Conservation (phyloP, 169 alveolate genomes). For the Cardiosporidium cionae region DNA sequence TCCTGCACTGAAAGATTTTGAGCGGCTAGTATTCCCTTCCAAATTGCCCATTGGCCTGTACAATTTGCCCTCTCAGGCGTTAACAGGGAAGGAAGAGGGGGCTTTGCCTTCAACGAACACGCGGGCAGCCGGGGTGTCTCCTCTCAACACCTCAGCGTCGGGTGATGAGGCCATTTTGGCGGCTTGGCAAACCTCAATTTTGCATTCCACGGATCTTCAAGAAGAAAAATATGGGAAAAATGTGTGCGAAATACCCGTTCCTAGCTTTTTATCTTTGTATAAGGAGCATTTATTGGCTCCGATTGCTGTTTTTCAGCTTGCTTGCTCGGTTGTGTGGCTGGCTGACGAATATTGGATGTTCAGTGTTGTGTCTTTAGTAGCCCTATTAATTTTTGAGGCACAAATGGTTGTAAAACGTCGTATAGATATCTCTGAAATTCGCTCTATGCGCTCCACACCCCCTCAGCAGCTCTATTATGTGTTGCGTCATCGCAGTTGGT, state of each 20-base stretch:
- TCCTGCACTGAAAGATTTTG: no score
- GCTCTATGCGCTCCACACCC: constrained; percentile 77
- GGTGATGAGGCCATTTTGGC: no score
- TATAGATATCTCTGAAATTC: constrained; percentile 50
- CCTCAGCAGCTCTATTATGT: constrained; percentile 77
- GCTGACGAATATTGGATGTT: constrained; percentile 92
- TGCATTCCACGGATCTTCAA: no score
- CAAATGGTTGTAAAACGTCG: constrained; percentile 49
- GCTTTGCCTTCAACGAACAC: no score
- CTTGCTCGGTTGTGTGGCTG: constrained; percentile 87
- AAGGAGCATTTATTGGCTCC: constrained; percentile 90
- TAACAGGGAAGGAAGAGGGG: no score
- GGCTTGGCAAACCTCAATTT: no score
- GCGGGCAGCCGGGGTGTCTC: no score
- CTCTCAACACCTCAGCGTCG: no score
- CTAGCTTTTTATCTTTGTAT: constrained; percentile 78
- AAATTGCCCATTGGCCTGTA: no score
- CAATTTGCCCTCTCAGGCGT: no score
- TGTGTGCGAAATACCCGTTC: constrained; percentile 61
- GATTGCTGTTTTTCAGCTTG: constrained; percentile 89
- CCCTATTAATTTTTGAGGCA: constrained; percentile 68
- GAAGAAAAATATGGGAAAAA: no score
- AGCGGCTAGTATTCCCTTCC: no score
- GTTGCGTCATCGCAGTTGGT: constrained; percentile 78
- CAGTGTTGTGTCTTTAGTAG: constrained; percentile 77